Conservation (phyloP, 139 green algal genomes). For the Trebouxia sp. region DNA sequence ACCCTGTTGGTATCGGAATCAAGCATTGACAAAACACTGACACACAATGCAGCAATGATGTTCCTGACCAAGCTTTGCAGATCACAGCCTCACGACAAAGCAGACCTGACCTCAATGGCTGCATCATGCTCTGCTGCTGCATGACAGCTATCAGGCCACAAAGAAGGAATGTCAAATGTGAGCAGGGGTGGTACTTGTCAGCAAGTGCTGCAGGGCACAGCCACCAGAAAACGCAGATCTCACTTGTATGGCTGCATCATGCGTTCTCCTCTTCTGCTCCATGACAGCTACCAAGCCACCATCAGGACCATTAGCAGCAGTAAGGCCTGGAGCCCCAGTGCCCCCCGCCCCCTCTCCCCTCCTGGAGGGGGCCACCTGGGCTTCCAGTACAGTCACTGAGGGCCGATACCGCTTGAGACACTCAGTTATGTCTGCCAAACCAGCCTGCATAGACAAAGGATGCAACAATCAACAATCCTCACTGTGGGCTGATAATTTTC, state of each 20-base stretch:
- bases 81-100: too few species aligned
- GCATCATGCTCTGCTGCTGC: too few species aligned
- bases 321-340: constrained; percentile 43
- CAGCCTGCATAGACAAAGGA: constrained; percentile 48
- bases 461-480: background rate
- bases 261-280: constrained; percentile 64
- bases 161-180: too few species aligned
- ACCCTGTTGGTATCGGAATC: too few species aligned
- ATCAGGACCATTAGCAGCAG: constrained; percentile 41
- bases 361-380: constrained; percentile 56
- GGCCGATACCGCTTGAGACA: constrained; percentile 78
- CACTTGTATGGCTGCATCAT: constrained; percentile 62
- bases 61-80: too few species aligned
- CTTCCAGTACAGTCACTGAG: constrained; percentile 87
- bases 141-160: too few species aligned
- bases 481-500: background rate
- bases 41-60: too few species aligned
- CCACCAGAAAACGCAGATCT: background rate
- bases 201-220: too few species aligned
- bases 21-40: too few species aligned
- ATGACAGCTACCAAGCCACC: constrained; percentile 64
- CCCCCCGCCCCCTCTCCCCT: constrained; percentile 39
- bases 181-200: too few species aligned
- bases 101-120: too few species aligned
- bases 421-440: constrained; percentile 68